Evolutionary conservation across 73 alveolate genomes (phyloP), one percentile per base, ranked within the genome.

Genomic region (Paramecium pentaurelia): DNA sequence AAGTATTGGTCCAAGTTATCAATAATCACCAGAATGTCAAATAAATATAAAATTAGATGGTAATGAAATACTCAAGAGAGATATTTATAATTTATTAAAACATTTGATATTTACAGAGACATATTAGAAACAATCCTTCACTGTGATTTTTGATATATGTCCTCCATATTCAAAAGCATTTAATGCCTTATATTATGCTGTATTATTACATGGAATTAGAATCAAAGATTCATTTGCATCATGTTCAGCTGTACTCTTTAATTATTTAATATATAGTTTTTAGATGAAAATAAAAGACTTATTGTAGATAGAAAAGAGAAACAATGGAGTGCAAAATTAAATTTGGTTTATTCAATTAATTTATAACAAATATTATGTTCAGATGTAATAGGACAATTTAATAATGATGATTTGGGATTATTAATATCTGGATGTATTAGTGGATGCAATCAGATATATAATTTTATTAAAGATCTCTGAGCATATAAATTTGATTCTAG

Each of bases 401-500:
- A 38, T n/a, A 34, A 25, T 37, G 87, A 73, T 73, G 60, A 73
- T 36, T 73, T 37, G 18, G 58, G 60, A 6, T 16, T 37, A 18
- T 73, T 73, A 16, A 37, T 73, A 2, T 73, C 87, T 14, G 87
- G 60, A 16, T 73, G 87, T 38, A 73, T 73, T 38, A 73, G 87
- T 36, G 87, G 87, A 37, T 73, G 87, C 47, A 37, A 14, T 30
- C 36, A 73, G 42, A 73, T 38, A 37, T 73, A 73, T 73, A 32
- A 37, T 34, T 73, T 73, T 73, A 73, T 73, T 37, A 73, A 73
- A 73, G 87, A 73, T 32, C 47, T 73, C 40, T 73, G 87, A 73
- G 30, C 28, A 54, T 54, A 54, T 54, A 54, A 54, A 54, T 18
- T 54, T 54, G 70, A 54, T 54, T 54, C 70, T 54, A 54, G 32